Percentiles rank a stretch among this genome's conserved stretches.
These are phyloP conservation scores for Suillus spraguei DNA, from an alignment of 768 basidiomycete species.

Conservation along the genomic window DNA sequence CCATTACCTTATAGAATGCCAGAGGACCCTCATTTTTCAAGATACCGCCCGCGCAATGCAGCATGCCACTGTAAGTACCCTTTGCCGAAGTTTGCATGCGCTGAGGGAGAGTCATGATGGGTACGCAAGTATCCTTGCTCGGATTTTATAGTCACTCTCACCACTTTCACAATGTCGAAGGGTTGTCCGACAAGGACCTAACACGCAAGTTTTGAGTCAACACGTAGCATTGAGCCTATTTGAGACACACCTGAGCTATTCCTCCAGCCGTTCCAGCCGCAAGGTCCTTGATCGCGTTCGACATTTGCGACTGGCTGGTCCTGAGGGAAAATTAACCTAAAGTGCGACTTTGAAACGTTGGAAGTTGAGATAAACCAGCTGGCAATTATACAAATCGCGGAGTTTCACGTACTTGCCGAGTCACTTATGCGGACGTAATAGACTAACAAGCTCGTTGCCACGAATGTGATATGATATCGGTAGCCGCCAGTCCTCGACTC, in stretches of 20 bases:
- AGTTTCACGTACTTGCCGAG: slow-evolving; percentile 21
- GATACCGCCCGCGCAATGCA: slow-evolving; percentile 89
- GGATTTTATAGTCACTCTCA: slow-evolving; percentile 41
- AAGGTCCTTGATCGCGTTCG: slow-evolving; percentile 81
- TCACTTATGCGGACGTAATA: neutral
- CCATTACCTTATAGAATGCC: slow-evolving; percentile 88
- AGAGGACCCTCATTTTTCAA: slow-evolving; percentile 89
- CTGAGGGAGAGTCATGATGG: slow-evolving; percentile 40
- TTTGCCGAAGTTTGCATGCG: slow-evolving; percentile 93
- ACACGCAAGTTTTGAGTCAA: slow-evolving; percentile 18
- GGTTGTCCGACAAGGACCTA: slow-evolving; percentile 91
- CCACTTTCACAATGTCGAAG: slow-evolving; percentile 97
- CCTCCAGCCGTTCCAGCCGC: slow-evolving; percentile 91
- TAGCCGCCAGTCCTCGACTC: too few relatives aligned
- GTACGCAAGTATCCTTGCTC: slow-evolving; percentile 13
- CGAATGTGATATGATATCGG: neutral
- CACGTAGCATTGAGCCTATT: neutral
- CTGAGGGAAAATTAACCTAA: slow-evolving; percentile 1
- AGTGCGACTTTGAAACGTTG: neutral
- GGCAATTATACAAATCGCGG: slow-evolving; percentile 10
- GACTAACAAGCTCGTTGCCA: neutral
- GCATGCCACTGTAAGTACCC: slow-evolving; percentile 87
- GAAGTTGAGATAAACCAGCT: neutral
- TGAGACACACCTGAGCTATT: slow-evolving; percentile 68
- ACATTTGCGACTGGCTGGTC: slow-evolving; percentile 26